Evolutionary conservation across 768 basidiomycete genomes (phyloP).

Genomic region (Podaxis pistillaris): DNA sequence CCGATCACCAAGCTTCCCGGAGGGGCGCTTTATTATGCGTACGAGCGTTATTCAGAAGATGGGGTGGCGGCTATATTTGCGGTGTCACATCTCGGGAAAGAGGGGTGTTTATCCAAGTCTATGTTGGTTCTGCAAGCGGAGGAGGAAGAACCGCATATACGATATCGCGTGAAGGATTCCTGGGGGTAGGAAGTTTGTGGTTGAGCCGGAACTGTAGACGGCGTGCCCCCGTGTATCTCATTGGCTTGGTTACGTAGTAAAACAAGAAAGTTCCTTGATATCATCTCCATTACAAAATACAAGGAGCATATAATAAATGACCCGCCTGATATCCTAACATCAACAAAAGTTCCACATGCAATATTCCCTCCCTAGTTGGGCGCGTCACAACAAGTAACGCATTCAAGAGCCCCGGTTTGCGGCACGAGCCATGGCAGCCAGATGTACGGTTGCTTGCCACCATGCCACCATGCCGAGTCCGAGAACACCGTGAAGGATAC

Average conservation of each 20-base stretch:
- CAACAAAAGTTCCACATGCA: background rate
- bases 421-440: constrained; percentile 39
- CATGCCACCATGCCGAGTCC: constrained; percentile 72
- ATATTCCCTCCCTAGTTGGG: background rate
- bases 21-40: no score
- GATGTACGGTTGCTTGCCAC: constrained; percentile 77
- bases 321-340: background rate
- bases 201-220: background rate
- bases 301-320: background rate
- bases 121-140: no score
- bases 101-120: no score
- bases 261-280: background rate
- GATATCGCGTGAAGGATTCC: no score
- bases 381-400: background rate
- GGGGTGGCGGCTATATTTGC: no score
- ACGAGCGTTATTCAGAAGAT: no score
- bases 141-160: no score
- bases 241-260: background rate
- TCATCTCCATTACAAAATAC: background rate
- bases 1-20: no score
- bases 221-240: background rate
- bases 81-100: no score
- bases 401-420: background rate
- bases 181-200: no score
- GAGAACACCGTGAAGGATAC: constrained; percentile 65